phyloP scores from a whole-genome alignment of 1,284 basidiomycete species.

The Trichosporon asahii region DNA sequence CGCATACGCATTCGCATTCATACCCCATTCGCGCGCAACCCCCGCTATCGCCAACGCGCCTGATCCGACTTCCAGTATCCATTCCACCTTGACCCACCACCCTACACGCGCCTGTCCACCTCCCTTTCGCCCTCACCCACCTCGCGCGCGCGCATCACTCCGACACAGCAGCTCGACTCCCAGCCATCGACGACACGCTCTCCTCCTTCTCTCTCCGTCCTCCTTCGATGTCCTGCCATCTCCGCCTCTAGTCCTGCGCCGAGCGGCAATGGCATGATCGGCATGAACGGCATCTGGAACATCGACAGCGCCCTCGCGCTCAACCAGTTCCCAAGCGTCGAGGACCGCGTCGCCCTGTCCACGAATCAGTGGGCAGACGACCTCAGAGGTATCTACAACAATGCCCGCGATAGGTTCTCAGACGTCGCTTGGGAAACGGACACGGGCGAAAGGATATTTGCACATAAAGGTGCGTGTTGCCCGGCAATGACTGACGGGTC shows the following conservation, averaged over 20 bases:
- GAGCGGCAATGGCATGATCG: slow-evolving; percentile 9
- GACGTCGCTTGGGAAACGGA: slow-evolving; percentile 85
- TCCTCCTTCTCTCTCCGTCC: neutral
- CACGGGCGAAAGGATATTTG: slow-evolving; percentile 53
- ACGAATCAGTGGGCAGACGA: slow-evolving; percentile 67
- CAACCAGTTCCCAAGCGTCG: slow-evolving; percentile 28
- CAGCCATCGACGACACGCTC: neutral
- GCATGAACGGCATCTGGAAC: slow-evolving; percentile 10
- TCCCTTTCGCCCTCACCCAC: neutral
- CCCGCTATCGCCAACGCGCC: neutral
- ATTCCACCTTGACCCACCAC: neutral
- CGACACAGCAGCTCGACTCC: neutral
- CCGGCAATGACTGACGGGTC: too few relatives aligned
- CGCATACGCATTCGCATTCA: neutral
- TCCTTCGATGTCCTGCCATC: slow-evolving; percentile 9
- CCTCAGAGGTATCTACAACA: slow-evolving; percentile 67
- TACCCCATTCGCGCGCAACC: neutral
- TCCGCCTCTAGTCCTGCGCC: slow-evolving; percentile 7
- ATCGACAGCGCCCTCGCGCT: slow-evolving; percentile 14
- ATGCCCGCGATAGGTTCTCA: slow-evolving; percentile 80
- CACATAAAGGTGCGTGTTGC: slow-evolving; percentile 43
- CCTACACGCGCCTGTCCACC: neutral
- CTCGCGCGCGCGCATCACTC: neutral
- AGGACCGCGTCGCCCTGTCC: slow-evolving; percentile 36
- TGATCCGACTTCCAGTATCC: neutral